Base-by-base conservation (phyloP, 129 eudicot genomes). In the Oenanthe sinensis region DNA sequence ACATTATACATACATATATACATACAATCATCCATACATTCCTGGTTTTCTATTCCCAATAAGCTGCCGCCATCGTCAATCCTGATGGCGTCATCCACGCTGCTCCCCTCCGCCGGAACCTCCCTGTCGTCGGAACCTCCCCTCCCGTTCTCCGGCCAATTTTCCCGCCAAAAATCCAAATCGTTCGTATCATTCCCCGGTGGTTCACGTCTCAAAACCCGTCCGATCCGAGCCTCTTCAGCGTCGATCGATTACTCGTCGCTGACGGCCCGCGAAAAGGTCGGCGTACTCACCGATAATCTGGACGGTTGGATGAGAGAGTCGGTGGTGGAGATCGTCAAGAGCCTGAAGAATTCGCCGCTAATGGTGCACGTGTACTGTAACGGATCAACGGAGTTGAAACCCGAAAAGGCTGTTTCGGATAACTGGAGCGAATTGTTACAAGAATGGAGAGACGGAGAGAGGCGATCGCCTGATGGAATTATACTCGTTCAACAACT, bases 241-340 rank as follows among this genome's bases (percentile, higher is more conserved):
- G 68, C 68, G 4, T 8, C 36, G 33, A 10, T n/a, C 0, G 30
- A 22, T 22, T 58, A 22, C n/a, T 1, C 67, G 12, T 33, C 43
- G 7, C 84, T 85, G 42, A 45, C n/a, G 46, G 14, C 75, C 83
- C 10, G 77, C 48, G 46, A 75, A 8, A 33, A 50, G 17, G 79
- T 15, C 3, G 11, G 68, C 3, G 39, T 30, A 36, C 17, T 65
- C 8, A 26, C 49, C 11, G 77, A 79, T 8, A 79, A 71, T 37
- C 15, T 79, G 0, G 82, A 79, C 39, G 77, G 22, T 6, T 79
- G 82, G 82, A 54, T 79, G 82, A 71, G 78, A 40, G 77, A 71
- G 7, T 79, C 78, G n/a, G 77, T 54, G 77, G 82, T 24, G 22
- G 82, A 79, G 77, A 79, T 79, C 19, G 82, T 79, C 0, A 71